Conservation (phyloP, 2,329 filamentous ascomycete genomes). For the Tolypocladium guangdongense region DNA sequence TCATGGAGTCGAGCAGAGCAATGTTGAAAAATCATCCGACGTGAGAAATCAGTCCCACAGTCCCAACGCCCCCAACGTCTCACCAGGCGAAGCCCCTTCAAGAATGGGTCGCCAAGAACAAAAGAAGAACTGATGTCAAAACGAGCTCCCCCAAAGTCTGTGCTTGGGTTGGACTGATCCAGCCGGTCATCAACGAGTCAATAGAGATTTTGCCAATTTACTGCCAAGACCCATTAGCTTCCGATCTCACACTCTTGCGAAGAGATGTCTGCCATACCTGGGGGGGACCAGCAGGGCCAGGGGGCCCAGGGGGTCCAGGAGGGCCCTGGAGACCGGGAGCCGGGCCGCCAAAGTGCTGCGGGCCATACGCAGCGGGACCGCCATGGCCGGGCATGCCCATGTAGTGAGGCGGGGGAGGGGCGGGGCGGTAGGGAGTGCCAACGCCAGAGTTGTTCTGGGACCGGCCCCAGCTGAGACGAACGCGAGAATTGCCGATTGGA, state of each 20-base stretch:
- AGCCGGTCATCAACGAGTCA: constrained; percentile 1
- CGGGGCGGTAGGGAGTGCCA: constrained; percentile 92
- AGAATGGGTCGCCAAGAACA: constrained; percentile 11
- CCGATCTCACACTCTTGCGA: background rate
- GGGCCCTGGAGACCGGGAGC: constrained; percentile 26
- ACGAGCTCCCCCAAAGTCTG: constrained; percentile 6
- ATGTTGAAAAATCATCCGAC: constrained; percentile 11
- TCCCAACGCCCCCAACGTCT: constrained; percentile 17
- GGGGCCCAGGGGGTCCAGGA: constrained; percentile 25
- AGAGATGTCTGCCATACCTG: constrained; percentile 19
- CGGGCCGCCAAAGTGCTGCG: constrained; percentile 21
- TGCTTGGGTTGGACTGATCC: constrained; percentile 2
- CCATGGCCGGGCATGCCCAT: constrained; percentile 35
- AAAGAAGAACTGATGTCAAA: constrained; percentile 11
- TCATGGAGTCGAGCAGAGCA: constrained; percentile 19
- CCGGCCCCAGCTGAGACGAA: constrained; percentile 93
- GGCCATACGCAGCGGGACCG: constrained; percentile 30
- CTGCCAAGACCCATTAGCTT: constrained; percentile 2
- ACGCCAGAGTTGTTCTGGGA: constrained; percentile 99
- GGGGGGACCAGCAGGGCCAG: constrained; percentile 24
- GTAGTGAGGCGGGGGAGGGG: constrained; percentile 55
- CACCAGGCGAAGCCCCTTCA: constrained; percentile 10
- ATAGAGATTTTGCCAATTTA: constrained; percentile 3
- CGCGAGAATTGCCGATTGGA: constrained; percentile 95
- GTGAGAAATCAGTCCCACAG: constrained; percentile 18